Conservation (phyloP, 1,139 yeast species). For the Kodamaea fungicola region DNA sequence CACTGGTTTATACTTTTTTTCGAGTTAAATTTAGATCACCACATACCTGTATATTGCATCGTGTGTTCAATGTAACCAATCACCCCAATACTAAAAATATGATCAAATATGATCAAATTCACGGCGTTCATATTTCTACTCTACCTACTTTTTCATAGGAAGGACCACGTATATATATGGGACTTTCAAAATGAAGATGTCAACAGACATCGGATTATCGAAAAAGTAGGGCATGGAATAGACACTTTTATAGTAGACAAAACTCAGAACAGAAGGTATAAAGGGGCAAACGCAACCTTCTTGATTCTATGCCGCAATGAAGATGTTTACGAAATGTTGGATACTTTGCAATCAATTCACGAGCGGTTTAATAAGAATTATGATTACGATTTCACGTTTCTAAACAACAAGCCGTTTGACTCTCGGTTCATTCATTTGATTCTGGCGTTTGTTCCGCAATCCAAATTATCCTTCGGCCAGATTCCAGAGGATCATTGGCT, state of each 20-base stretch:
- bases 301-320: conserved; percentile 12
- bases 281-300: conserved; percentile 10
- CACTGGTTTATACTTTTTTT: no score
- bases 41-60: no score
- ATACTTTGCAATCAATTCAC: conserved; percentile 18
- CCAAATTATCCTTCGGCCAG: conserved; percentile 27
- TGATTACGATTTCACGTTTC: conserved; percentile 34
- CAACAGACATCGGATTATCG: neutral
- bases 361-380: conserved; percentile 16
- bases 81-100: no score
- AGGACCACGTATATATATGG: neutral
- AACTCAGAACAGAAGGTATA: neutral
- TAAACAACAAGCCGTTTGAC: conserved; percentile 31
- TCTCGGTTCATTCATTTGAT: conserved; percentile 22
- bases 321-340: conserved; percentile 12
- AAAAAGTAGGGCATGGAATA: neutral
- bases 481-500: conserved; percentile 30
- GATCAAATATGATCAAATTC: no score
- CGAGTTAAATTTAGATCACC: no score
- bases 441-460: conserved; percentile 18
- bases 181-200: neutral
- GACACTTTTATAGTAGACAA: neutral
- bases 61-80: no score
- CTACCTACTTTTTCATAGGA: no score
- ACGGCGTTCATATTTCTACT: no score